Percentiles rank a stretch among this genome's conserved stretches.
Conservation (phyloP, 2,329 filamentous ascomycete genomes). For the Monosporascus sp. region DNA sequence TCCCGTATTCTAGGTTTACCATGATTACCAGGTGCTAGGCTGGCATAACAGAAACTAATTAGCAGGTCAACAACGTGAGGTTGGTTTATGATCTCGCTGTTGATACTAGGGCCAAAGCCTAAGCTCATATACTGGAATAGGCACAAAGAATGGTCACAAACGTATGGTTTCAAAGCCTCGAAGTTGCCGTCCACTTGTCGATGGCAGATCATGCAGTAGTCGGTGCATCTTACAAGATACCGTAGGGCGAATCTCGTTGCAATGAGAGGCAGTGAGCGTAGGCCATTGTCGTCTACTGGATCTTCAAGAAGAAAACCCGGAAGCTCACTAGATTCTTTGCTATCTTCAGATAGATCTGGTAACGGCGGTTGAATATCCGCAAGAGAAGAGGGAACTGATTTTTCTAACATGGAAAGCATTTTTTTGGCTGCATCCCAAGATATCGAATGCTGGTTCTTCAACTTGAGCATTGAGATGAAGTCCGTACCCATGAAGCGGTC, state of each 20-base stretch:
- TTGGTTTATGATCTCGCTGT: conserved; percentile 75
- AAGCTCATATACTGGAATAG: conserved; percentile 83
- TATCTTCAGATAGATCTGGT: neutral
- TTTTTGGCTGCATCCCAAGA: conserved; percentile 65
- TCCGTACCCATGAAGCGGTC: conserved; percentile 61
- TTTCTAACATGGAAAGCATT: conserved; percentile 9
- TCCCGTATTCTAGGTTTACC: conserved; percentile 29
- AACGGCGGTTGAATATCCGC: neutral
- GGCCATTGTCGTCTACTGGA: conserved; percentile 3
- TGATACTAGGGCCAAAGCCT: conserved; percentile 80
- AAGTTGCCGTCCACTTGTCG: conserved; percentile 59
- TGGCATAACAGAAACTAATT: conserved; percentile 71
- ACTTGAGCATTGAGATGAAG: conserved; percentile 57
- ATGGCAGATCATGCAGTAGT: conserved; percentile 85
- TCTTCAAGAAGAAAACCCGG: neutral
- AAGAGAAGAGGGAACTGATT: conserved; percentile 4
- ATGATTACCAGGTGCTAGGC: conserved; percentile 30
- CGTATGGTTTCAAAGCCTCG: conserved; percentile 69
- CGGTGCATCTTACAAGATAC: conserved; percentile 73
- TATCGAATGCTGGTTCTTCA: conserved; percentile 46
- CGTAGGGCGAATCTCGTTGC: conserved; percentile 72
- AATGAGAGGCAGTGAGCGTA: conserved; percentile 46
- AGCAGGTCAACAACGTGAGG: conserved; percentile 81
- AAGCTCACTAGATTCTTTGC: neutral
- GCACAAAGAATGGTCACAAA: conserved; percentile 71